Base-by-base conservation (phyloP, 2,329 filamentous ascomycete genomes). In the Xylaria sp. region DNA sequence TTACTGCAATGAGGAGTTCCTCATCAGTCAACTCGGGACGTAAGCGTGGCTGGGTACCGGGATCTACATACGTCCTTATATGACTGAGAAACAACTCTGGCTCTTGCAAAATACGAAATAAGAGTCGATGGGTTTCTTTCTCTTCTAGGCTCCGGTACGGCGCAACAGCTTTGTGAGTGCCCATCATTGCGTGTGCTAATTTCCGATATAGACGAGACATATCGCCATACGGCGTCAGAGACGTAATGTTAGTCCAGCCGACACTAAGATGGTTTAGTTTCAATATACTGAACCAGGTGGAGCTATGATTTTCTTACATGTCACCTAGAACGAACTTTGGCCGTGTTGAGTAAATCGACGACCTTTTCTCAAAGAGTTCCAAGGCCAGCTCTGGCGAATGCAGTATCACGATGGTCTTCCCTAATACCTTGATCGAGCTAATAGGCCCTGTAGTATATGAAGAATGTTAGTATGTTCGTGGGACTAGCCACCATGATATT, bases 351-450 rank as follows among this genome's bases (percentile, higher is more conserved):
- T 79, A 78, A 55, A 77, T 80, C 3, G 76, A 68, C 0, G 78
- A 78, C 2, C 56, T 74, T 67, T 79, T 80, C 11, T 78, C 79
- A 17, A 84, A 67, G 1, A 84, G 72, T 4, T 83, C 80, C 1
- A 76, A 68, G 1, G 79, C 78, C 3, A 79, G 72, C 5, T 78
- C 70, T 36, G 74, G 68, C 61, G 81, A 79, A 61, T 84, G 79
- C 1, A 84, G 62, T 2, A 85, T 69, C 42, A 85, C 72, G 4
- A 84, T 71, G 1, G 80, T 81, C 34, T 76, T 77, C 0, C 82
- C 82, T 0, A 84, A 68, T n/a, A 79, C 75, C 0, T 77, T 83
- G 3, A 85, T 68, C 4, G 80, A 83, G 65, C 80, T 81, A 6
- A 81, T 75, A 0, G 75, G 75, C 0, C 81, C 81, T 70, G 30